Evolutionary conservation across 1,284 basidiomycete genomes (phyloP), one percentile per base, ranked within the genome.

Genomic region (Naganishia liquefaciens): DNA sequence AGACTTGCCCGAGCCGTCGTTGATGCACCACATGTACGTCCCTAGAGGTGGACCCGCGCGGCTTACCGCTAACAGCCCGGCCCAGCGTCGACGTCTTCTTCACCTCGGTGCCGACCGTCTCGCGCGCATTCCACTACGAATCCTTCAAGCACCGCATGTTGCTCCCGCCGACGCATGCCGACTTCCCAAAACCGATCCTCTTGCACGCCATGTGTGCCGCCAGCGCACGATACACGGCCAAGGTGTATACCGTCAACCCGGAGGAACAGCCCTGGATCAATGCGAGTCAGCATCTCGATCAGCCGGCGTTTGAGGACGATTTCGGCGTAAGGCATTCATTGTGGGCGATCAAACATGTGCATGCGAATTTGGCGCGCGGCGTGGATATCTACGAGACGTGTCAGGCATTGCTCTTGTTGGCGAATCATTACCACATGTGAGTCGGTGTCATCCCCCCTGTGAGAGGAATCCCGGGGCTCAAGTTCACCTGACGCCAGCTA

Each of bases 191-290:
- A 60, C 57, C 69, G 1, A 72, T 76, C 1, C 69, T 81, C 1
- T 68, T 82, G 0, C 81, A 82, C 68, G 74, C 76, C 23, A 79
- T 82, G 44, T 78, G 78, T 60, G 78, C 79, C 15, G 70, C 76
- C 21, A 71, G 77, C 0, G 74, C 76, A 1, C 71, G 76, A 17
- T 76, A 76, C 55, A 71, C 75, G 4, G 74, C 74, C 3, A 55
- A 60, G 23, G 66, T 68, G 58, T 62, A 62, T 19, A 68, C 57
- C 9, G 57, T 58, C 30, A 61, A 68, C 30, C 63, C 62, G 10
- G 54, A 63, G 25, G 51, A 61, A 42, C 54, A 60, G 13, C 58
- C 60, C 3, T 65, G 53, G 63, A 39, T 62, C 21, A 37, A 57
- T 28, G 57, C 62, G 11, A 28, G 27, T 3, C 42, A 57, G 51